Base-by-base conservation (phyloP, 441 rosid species). In the Pelargonium citronellum region DNA sequence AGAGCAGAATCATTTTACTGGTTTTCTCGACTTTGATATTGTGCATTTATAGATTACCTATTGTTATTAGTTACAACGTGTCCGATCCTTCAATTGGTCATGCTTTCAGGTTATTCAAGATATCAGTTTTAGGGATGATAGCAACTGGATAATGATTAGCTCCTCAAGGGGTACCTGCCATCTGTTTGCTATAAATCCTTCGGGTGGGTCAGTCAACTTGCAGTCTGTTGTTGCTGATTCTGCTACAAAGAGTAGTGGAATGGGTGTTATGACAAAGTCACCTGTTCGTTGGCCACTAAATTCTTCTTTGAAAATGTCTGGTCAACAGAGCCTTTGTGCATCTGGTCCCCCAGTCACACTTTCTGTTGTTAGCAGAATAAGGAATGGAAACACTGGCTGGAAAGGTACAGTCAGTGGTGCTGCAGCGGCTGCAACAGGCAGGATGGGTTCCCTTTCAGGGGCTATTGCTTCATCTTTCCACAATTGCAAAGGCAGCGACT, bases 121-220 rank as follows among this genome's bases (percentile, higher is more conserved):
- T 76, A 89, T 94, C 67, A 80, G 97, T 82, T 88, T 91, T 81
- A 91, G 93, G 75, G 80, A 82, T 80, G 95, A 94, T 73, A 88
- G 97, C 84, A 83, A 79, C 73, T 83, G 91, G 95, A 84, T 94
- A 72, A 84, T 87, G 96, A 85, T 91, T 70, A 89, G 92, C 79
- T 91, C 98, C 55, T 88, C 95, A 5, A 87, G 95, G 83, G 98
- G 97, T 68, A 94, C 98, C 41, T 86, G 93, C 79, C 98, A 94
- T 80, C 75, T 94, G 43, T 94, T 94, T 85, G 91, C 91, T 47
- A 86, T 94, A 67, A 81, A 87, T 74, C 89, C 91, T 19, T 72
- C n/a, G n/a, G 93, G 87, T 61, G 89, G 85, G 69, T 78, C 84
- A 34, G 83, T 67, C 39, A 77, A 72, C 71, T 66, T 81, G 67